Evolutionary conservation across 2,329 filamentous ascomycete species (phyloP).

Genomic region (Aureobasidium sp.): DNA sequence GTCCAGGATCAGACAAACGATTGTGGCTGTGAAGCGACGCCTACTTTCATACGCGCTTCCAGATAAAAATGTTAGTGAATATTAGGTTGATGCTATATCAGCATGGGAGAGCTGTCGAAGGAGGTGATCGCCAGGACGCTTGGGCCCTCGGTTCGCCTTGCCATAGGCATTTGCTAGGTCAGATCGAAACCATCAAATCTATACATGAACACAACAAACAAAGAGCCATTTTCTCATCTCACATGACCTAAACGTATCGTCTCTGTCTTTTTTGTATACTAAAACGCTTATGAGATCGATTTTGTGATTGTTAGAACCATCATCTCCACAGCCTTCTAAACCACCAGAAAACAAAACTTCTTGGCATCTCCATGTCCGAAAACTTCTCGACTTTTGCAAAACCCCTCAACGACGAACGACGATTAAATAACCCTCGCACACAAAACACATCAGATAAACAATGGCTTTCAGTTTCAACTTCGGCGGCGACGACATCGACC

Average conservation of each 20-base stretch:
- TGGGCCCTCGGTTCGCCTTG: neutral
- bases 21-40: too few relatives aligned
- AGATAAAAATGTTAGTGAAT: neutral
- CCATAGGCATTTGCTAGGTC: too few relatives aligned
- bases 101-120: neutral
- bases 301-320: too few relatives aligned
- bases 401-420: neutral
- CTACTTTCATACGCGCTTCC: neutral
- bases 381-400: neutral
- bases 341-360: neutral
- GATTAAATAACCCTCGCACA: conserved; percentile 12
- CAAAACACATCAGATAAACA: neutral
- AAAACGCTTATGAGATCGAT: too few relatives aligned
- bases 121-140: neutral
- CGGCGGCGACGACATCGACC: conserved; percentile 49
- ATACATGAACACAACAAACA: too few relatives aligned
- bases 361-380: neutral
- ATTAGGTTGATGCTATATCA: neutral
- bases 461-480: conserved; percentile 50
- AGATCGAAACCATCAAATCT: too few relatives aligned
- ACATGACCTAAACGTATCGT: too few relatives aligned
- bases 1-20: neutral
- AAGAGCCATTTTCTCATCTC: too few relatives aligned
- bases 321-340: too few relatives aligned
- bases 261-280: too few relatives aligned